These are phyloP conservation scores for Botrytis tulipae DNA, from an alignment of 2,329 filamentous ascomycete species.

Conservation along the genomic window DNA sequence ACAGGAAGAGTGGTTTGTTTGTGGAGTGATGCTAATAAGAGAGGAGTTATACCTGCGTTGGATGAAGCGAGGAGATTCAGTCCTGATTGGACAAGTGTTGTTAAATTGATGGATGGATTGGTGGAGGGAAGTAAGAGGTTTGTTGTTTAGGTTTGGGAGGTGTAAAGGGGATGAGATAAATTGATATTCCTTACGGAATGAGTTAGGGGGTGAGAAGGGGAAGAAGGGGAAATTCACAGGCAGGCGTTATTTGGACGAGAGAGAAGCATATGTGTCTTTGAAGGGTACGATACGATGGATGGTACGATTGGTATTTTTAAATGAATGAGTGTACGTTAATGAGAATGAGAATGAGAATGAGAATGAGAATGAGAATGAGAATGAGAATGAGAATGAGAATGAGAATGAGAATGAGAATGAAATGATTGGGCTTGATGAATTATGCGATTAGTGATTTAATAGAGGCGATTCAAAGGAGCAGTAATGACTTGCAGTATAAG, in stretches of 20 bases:
- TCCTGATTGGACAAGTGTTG: constrained; percentile 76
- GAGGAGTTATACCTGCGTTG: constrained; percentile 73
- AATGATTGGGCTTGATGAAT: neutral
- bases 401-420: neutral
- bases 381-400: no score
- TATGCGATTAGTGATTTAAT: neutral
- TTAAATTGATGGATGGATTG: constrained; percentile 73
- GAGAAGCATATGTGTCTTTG: neutral
- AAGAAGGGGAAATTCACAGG: neutral
- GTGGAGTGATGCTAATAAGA: constrained; percentile 81
- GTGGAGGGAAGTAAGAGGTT: constrained; percentile 70
- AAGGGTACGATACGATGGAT: neutral
- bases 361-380: no score
- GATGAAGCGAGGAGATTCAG: constrained; percentile 75
- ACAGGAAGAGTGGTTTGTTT: constrained; percentile 71
- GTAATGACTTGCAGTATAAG: no score
- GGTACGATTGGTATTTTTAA: neutral
- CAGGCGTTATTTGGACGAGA: neutral
- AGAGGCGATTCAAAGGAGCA: neutral
- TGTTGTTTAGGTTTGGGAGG: neutral
- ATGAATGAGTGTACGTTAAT: neutral
- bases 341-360: neutral
- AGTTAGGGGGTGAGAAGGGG: neutral
- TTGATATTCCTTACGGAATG: neutral
- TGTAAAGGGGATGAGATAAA: neutral